phyloP scores from a whole-genome alignment of 2,329 filamentous ascomycete genomes.

The Botrytis fragariae region DNA sequence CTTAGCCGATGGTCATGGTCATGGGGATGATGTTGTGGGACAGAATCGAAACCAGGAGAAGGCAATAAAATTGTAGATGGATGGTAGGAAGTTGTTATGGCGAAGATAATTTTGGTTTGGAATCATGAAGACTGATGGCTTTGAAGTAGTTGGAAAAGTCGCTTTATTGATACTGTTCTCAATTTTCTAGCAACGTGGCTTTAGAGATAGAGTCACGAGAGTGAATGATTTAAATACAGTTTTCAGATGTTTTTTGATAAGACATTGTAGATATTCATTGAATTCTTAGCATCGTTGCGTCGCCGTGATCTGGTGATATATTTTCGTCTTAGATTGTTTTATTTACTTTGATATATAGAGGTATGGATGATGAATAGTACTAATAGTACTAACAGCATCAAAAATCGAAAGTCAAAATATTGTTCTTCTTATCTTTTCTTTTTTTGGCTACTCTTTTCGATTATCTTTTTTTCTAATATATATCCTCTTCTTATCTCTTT shows the following conservation, averaged over 20 bases:
- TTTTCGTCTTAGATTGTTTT: background rate
- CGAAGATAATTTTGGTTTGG: background rate
- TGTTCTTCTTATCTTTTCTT: no score
- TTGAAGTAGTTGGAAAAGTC: background rate
- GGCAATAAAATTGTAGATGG: background rate
- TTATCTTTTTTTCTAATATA: no score
- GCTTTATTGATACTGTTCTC: background rate
- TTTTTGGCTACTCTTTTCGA: no score
- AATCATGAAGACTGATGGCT: background rate
- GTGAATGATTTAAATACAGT: background rate
- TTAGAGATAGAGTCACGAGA: background rate
- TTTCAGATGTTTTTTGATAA: background rate
- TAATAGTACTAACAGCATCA: no score
- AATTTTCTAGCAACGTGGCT: background rate
- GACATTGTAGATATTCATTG: background rate
- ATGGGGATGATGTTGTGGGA: background rate
- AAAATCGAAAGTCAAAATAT: no score
- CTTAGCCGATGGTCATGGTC: no score
- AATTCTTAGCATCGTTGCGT: background rate
- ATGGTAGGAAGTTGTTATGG: background rate
- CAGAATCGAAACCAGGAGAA: background rate
- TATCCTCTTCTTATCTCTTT: background rate
- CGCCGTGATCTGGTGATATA: rapidly evolving
- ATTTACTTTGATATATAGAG: no score
- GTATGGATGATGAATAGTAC: no score